A percentile compares a stretch with the other conserved stretches of the same genome.
Evolutionary conservation across 148 eudicot genomes (phyloP).

Genomic region (Nepenthes mirabilis): DNA sequence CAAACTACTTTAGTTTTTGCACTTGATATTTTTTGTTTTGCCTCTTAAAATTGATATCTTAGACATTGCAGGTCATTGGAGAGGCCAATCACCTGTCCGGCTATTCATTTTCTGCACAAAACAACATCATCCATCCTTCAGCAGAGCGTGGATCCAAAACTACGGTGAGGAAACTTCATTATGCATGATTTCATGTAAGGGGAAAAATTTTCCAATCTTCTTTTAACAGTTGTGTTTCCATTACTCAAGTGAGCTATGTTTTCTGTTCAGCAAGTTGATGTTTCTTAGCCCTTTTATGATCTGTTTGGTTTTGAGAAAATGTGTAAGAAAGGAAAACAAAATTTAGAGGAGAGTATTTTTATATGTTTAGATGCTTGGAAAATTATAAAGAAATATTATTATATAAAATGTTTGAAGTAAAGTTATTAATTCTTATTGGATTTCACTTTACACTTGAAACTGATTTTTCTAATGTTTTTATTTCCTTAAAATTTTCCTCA

Average conservation of each 20-base stretch:
- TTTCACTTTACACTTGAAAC: too few relatives aligned
- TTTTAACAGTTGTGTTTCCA: background rate
- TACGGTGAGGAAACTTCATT: constrained; percentile 32
- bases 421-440: too few relatives aligned
- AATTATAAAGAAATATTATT: too few relatives aligned
- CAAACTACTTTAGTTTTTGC: background rate
- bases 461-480: too few relatives aligned
- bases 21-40: constrained; percentile 2
- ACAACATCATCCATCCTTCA: constrained; percentile 78
- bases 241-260: background rate
- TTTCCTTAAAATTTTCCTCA: too few relatives aligned
- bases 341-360: too few relatives aligned
- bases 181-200: background rate
- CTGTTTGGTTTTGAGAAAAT: too few relatives aligned
- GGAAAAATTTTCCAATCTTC: background rate
- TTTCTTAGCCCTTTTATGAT: too few relatives aligned
- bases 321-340: too few relatives aligned
- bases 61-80: constrained; percentile 56
- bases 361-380: too few relatives aligned
- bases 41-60: constrained; percentile 5
- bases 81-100: constrained; percentile 88
- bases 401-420: too few relatives aligned
- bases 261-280: too few relatives aligned
- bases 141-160: constrained; percentile 85
- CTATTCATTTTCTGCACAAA: constrained; percentile 66